Evolutionary conservation across 2,329 filamentous ascomycete genomes (phyloP).

Genomic region (Diaporthe citri): DNA sequence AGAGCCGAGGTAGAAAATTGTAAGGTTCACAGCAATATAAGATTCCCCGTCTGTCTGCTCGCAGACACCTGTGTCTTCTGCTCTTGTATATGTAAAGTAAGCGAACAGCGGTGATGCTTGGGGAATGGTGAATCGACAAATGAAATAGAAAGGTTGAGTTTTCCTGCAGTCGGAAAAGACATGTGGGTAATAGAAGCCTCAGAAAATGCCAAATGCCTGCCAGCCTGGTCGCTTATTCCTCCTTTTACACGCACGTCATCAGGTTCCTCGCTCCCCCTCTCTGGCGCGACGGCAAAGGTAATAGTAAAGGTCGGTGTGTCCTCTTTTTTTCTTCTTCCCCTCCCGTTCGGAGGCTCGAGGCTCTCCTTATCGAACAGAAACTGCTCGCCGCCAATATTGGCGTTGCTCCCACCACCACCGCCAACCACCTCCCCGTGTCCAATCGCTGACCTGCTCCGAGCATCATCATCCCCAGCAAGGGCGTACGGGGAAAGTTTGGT

Average conservation of each 20-base stretch:
- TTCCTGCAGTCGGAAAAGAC: conserved; percentile 20
- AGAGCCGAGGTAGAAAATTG: neutral
- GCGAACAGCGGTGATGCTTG: conserved; percentile 37
- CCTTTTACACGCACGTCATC: conserved; percentile 33
- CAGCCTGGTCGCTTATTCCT: conserved; percentile 36
- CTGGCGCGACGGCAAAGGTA: conserved; percentile 18
- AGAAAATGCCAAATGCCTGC: conserved; percentile 37
- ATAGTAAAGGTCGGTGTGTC: conserved; percentile 31
- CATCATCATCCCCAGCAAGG: conserved; percentile 15
- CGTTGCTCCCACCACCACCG: neutral
- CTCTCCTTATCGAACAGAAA: neutral
- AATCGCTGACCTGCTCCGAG: neutral
- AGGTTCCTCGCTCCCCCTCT: conserved; percentile 23
- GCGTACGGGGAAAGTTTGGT: conserved; percentile 5
- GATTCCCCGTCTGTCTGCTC: conserved; percentile 43
- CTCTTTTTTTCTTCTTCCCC: neutral
- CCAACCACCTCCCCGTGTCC: conserved; percentile 11
- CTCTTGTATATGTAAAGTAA: conserved; percentile 49
- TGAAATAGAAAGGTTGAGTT: conserved; percentile 42
- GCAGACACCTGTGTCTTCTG: conserved; percentile 43
- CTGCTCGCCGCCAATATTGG: conserved; percentile 5
- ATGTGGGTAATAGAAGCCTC: conserved; percentile 34
- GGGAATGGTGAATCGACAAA: conserved; percentile 39
- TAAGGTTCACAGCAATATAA: conserved; percentile 36
- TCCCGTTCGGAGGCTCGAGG: neutral